phyloP scores from a whole-genome alignment of 2,329 filamentous ascomycete species.

The Epichloe hybrida region DNA sequence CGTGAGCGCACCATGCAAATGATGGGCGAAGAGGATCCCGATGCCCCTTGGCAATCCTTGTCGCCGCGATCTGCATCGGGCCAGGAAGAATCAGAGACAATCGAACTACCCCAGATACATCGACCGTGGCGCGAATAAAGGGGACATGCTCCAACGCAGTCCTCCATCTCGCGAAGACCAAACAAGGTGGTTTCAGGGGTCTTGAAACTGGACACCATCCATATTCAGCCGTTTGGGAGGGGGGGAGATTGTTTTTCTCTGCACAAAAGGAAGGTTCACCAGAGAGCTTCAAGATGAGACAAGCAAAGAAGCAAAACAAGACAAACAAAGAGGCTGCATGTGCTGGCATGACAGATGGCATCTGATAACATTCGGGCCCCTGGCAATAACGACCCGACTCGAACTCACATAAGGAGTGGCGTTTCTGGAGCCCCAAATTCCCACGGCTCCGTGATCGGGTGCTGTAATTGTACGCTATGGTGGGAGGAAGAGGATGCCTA shows the following conservation, averaged over 20 bases:
- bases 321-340: neutral
- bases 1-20: conserved; percentile 65
- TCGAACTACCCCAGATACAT: conserved; percentile 10
- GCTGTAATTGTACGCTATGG: neutral
- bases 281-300: no score
- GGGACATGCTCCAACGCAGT: neutral
- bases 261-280: no score
- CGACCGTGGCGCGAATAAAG: conserved; percentile 8
- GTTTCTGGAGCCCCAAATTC: neutral
- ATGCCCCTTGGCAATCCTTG: conserved; percentile 40
- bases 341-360: neutral
- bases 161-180: neutral
- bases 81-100: conserved; percentile 7
- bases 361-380: no score
- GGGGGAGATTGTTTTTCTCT: no score
- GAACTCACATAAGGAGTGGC: neutral
- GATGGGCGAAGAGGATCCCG: conserved; percentile 27
- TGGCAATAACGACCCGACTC: no score
- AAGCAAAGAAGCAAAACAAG: no score
- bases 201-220: neutral
- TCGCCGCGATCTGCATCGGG: conserved; percentile 30
- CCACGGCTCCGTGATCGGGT: neutral
- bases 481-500: neutral
- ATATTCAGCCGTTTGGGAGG: neutral
- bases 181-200: neutral